Evolutionary conservation across 176 grass and related monocot species (phyloP), one percentile per base, ranked within the genome.

Genomic region (Musa schizocarpa): DNA sequence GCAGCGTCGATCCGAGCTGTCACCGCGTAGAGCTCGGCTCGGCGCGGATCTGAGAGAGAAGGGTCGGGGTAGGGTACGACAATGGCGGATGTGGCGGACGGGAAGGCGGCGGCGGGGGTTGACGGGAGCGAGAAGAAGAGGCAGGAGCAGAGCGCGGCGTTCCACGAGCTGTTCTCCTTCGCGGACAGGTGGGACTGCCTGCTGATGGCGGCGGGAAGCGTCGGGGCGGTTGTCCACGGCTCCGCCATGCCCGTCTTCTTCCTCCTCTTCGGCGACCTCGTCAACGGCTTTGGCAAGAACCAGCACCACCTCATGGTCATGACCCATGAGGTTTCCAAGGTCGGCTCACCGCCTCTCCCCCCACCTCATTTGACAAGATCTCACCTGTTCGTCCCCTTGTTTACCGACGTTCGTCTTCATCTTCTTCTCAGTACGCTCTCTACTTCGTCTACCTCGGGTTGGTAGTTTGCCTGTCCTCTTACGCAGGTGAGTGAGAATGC

Each of bases 231-330:
- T 2, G 86, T 90, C 65, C 96, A 99, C 76, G 96, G 96, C 74
- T 88, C 96, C 19, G 91, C 96, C 86, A 94, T 99, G 96, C 96
- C 96, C n/a, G 85, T 89, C 50, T 99, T 99, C 82, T 99, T 99
- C 88, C 84, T 99, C 19, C 88, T 99, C 22, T 99, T 99, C 70
- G 96, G 96, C 25, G 86, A 92, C 69, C 91, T 99, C 83, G 90
- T 99, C 91, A 94, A 95, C 72, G 90, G 91, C 7, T 99, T 99
- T 78, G 96, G 96, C 54, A 94, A 94, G 86, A 94, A 94, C 91
- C 91, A 94, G 82, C 87, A 86, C 61, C 84, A 99, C 76, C 90
- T 94, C 65, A 80, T 83, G 73, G 89, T 82, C 78, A 91, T 99
- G 90, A 94, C 91, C 68, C 86, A 91, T 54, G 96, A 99, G 81